A percentile compares a stretch with the other conserved stretches of the same genome.
Evolutionary conservation across 306 rosid genomes (phyloP).

Genomic region (Gastrolobium bilobum): DNA sequence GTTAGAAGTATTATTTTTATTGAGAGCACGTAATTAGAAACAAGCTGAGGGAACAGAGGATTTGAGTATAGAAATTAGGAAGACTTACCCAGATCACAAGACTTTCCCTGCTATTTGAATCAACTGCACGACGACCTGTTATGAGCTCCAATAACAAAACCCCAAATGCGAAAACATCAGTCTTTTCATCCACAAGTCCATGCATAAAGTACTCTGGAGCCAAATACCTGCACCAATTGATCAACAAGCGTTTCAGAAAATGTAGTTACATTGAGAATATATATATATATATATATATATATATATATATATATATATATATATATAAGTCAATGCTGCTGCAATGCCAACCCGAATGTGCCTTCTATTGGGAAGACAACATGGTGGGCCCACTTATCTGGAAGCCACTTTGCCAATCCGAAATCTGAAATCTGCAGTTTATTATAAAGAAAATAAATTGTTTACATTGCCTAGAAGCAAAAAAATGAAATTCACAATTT

Average conservation of each 20-base stretch:
- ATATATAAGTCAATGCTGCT: neutral
- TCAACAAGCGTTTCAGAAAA: conserved; percentile 20
- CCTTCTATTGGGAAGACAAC: conserved; percentile 91
- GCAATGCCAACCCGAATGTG: conserved; percentile 77
- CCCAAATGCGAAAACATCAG: conserved; percentile 82
- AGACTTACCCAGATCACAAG: conserved; percentile 86
- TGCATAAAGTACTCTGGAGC: conserved; percentile 95
- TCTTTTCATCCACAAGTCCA: conserved; percentile 84
- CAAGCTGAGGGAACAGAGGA: neutral
- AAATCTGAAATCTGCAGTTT: conserved; percentile 81
- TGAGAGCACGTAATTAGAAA: neutral
- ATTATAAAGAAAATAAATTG: neutral
- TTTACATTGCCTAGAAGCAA: neutral
- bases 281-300: too few species aligned
- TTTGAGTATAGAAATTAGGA: neutral
- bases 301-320: too few species aligned
- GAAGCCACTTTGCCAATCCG: conserved; percentile 94
- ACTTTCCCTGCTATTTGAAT: conserved; percentile 75
- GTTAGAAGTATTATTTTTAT: neutral
- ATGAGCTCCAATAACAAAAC: conserved; percentile 81
- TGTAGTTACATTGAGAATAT: neutral
- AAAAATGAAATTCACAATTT: neutral
- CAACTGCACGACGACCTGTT: conserved; percentile 91
- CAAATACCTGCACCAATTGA: conserved; percentile 65
- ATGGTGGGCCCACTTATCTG: conserved; percentile 89